Conservation (phyloP, 257 asterid species). For the Ilex aquifolium region DNA sequence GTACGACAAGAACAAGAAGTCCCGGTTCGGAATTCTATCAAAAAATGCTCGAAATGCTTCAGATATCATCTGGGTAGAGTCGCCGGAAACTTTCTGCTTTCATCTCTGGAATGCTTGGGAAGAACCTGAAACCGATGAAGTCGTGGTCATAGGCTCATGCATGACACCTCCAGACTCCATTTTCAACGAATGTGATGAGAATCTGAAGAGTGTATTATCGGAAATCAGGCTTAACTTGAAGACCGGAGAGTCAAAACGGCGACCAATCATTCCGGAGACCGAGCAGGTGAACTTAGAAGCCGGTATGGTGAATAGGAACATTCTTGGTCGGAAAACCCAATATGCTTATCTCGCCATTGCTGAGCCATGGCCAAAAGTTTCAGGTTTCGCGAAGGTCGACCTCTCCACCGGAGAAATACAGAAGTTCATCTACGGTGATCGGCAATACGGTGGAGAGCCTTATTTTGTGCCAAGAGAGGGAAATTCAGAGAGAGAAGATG, state of each 20-base stretch:
- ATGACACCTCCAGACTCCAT: slow-evolving; percentile 76
- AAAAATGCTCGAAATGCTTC: slow-evolving; percentile 27
- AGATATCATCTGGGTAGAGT: slow-evolving; percentile 45
- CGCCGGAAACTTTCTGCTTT: slow-evolving; percentile 54
- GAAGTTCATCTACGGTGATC: slow-evolving; percentile 41
- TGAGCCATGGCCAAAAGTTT: slow-evolving; percentile 80
- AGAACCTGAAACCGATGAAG: slow-evolving; percentile 53
- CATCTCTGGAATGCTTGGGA: slow-evolving; percentile 83
- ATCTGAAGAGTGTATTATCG: slow-evolving; percentile 33
- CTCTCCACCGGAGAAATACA: slow-evolving; percentile 36
- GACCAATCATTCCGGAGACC: slow-evolving; percentile 22
- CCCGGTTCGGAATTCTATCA: slow-evolving; percentile 47
- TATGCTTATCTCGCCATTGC: slow-evolving; percentile 56
- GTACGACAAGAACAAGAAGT: slow-evolving; percentile 43
- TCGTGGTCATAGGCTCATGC: slow-evolving; percentile 73
- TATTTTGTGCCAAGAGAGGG: slow-evolving; percentile 39
- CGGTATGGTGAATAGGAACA: slow-evolving; percentile 66
- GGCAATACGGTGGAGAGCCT: slow-evolving; percentile 63
- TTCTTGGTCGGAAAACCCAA: slow-evolving; percentile 51
- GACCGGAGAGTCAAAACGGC: slow-evolving; percentile 44
- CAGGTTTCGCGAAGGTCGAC: slow-evolving; percentile 67
- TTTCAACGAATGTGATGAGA: slow-evolving; percentile 57
- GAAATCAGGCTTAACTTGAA: slow-evolving; percentile 57
- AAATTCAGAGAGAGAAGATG: slow-evolving; percentile 37
- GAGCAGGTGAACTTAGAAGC: slow-evolving; percentile 58